Base-by-base conservation (phyloP, 1,284 basidiomycete genomes). In the Naganishia liquefaciens region DNA sequence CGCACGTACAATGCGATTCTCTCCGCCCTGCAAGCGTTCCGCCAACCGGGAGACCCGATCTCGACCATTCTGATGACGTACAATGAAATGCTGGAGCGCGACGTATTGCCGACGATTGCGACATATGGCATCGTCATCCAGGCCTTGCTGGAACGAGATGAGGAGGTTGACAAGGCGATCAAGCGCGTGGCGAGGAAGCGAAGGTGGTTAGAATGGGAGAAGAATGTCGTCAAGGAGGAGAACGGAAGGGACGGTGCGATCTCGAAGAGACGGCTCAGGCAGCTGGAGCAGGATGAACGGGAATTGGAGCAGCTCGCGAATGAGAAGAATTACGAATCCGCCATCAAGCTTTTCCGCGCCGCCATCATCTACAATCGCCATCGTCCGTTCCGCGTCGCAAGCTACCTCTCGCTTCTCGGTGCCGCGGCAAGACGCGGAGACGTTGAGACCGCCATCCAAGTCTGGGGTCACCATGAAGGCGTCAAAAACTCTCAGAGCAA, bases 101-200 rank as follows among this genome's bases (percentile, higher is more conserved):
- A 85, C 25, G 74, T 93, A 15, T 73, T 84, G 0, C 91, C 93
- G 19, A 87, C 88, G 69, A 71, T 80, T 13, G 73, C 77, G 43
- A 93, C 91, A 0, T 93, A 91, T 74, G 75, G 81, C n/a, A 78
- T 80, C 40, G 81, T 94, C 58, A 86, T 96, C 68, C 74, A 78
- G 1, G 87, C 86, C 0, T 83, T 96, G 64, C 85, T 86, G 25
- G 80, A 83, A 30, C 87, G 92, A 43, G 91, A 95, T 70, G 74
- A 79, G 10, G 90, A 94, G 71, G 82, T 91, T 3, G 77, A 82
- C 43, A 75, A 76, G 19, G 81, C 83, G 0, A 81, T 87, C 27
- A 69, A 77, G 21, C 67, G 75, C 6, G 42, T 63, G 5, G 28
- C 40, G 11, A 54, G 47, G 44, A 42, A 30, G 7, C 49, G 64